Evolutionary conservation across 2,329 filamentous ascomycete genomes (phyloP).

Genomic region (Aspergillus felis): DNA sequence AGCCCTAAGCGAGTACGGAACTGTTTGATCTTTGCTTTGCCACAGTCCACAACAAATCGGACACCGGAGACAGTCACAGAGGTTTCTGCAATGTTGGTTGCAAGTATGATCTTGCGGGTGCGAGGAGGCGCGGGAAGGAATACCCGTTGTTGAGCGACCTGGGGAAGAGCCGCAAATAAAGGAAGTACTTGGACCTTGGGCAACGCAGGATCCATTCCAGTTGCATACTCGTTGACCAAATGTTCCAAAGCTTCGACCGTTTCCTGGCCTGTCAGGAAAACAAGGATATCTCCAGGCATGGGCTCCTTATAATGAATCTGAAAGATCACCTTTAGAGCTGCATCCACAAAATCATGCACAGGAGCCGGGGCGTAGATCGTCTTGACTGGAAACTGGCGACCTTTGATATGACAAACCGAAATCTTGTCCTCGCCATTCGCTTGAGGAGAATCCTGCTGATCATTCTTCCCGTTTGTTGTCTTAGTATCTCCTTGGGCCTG

Average conservation of each 20-base stretch:
- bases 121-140: conserved; percentile 71
- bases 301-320: conserved; percentile 83
- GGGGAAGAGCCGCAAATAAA: conserved; percentile 84
- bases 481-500: conserved; percentile 1
- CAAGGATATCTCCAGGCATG: conserved; percentile 88
- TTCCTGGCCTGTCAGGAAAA: conserved; percentile 89
- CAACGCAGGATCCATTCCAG: conserved; percentile 67
- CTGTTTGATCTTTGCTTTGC: conserved; percentile 91
- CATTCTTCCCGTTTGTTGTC: conserved; percentile 2
- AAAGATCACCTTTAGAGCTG: conserved; percentile 75
- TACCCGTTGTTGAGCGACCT: conserved; percentile 78
- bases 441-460: conserved; percentile 5
- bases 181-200: conserved; percentile 69
- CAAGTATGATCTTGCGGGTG: conserved; percentile 83
- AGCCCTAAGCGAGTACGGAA: conserved; percentile 80
- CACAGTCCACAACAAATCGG: conserved; percentile 84
- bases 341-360: conserved; percentile 76
- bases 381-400: conserved; percentile 81
- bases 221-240: conserved; percentile 74
- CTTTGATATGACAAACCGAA: conserved; percentile 68
- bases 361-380: conserved; percentile 69
- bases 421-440: conserved; percentile 32
- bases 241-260: conserved; percentile 80
- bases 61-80: conserved; percentile 95
- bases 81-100: conserved; percentile 98